Conservation (phyloP, 2,329 filamentous ascomycete genomes). For the Davidsoniella eucalypti region DNA sequence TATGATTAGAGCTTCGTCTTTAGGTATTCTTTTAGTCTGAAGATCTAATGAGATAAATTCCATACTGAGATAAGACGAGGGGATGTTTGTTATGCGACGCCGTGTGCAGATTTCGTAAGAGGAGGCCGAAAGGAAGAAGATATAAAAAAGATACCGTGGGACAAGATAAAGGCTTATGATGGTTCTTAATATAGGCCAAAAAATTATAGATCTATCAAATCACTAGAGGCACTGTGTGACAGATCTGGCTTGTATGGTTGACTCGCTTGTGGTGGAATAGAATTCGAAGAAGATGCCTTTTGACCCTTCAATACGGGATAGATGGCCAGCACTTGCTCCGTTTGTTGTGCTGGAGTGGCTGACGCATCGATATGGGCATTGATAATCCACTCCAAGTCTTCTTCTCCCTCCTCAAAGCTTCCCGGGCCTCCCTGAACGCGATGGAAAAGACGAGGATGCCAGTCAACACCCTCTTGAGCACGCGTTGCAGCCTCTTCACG, state of each 20-base stretch:
- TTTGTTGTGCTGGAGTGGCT: conserved; percentile 42
- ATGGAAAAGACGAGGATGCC: conserved; percentile 77
- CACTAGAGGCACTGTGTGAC: conserved; percentile 6
- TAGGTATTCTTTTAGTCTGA: too few relatives aligned
- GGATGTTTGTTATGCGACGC: too few relatives aligned
- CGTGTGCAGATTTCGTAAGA: too few relatives aligned
- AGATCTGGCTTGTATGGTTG: neutral
- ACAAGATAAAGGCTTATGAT: neutral
- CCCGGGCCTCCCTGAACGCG: conserved; percentile 53
- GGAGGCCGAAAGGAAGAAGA: neutral
- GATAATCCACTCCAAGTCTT: conserved; percentile 90
- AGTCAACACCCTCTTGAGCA: conserved; percentile 63
- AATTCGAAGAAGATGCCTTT: conserved; percentile 34
- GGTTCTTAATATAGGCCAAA: neutral
- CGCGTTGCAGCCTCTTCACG: conserved; percentile 73
- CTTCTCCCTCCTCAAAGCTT: conserved; percentile 61
- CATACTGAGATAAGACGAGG: too few relatives aligned
- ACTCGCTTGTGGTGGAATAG: conserved; percentile 32
- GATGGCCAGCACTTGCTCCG: conserved; percentile 71
- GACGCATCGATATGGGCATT: conserved; percentile 58
- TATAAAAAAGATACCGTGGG: neutral
- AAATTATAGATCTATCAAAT: conserved; percentile 11
- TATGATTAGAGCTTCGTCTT: too few relatives aligned
- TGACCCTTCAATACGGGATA: conserved; percentile 74
- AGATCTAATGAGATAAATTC: too few relatives aligned